Evolutionary conservation across 106 monocot genomes (phyloP).

Genomic region (Dendrobium catenatum): DNA sequence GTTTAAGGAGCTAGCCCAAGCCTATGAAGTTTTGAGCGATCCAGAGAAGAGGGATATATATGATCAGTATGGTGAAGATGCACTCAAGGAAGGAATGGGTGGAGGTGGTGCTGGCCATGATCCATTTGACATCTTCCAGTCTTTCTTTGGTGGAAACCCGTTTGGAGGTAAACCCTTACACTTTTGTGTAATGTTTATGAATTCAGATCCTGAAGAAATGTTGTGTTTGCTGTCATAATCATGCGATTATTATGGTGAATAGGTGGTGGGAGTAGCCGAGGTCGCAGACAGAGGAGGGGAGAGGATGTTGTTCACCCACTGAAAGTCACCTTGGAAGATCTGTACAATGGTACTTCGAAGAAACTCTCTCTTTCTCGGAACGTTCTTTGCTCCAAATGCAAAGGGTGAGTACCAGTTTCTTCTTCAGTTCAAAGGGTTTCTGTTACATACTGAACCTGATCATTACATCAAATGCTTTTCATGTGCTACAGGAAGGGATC

Average conservation of each 20-base stretch:
- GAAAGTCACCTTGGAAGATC: constrained; percentile 70
- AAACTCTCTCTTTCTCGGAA: constrained; percentile 83
- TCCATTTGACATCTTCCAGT: constrained; percentile 85
- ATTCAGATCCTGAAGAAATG: neutral
- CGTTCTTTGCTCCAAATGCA: constrained; percentile 74
- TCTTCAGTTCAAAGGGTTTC: neutral
- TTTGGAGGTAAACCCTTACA: constrained; percentile 39
- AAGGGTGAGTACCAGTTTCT: constrained; percentile 37
- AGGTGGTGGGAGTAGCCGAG: constrained; percentile 73
- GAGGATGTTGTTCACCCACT: constrained; percentile 83
- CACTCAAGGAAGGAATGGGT: constrained; percentile 92
- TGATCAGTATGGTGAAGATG: constrained; percentile 91
- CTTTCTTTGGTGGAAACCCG: constrained; percentile 75
- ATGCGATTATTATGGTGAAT: neutral
- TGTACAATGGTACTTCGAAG: constrained; percentile 74
- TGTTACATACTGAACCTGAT: neutral
- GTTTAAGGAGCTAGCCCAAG: constrained; percentile 89
- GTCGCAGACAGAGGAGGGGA: constrained; percentile 73
- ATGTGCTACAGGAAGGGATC: constrained; percentile 62
- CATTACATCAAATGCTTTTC: neutral
- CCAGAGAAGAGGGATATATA: constrained; percentile 90
- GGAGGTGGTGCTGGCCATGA: constrained; percentile 56
- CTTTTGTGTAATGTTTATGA: neutral
- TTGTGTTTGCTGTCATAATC: neutral
- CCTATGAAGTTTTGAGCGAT: constrained; percentile 86